These are phyloP conservation scores for Aspergillus brasiliensis DNA, from an alignment of 2,329 filamentous ascomycete species.

Conservation along the genomic window DNA sequence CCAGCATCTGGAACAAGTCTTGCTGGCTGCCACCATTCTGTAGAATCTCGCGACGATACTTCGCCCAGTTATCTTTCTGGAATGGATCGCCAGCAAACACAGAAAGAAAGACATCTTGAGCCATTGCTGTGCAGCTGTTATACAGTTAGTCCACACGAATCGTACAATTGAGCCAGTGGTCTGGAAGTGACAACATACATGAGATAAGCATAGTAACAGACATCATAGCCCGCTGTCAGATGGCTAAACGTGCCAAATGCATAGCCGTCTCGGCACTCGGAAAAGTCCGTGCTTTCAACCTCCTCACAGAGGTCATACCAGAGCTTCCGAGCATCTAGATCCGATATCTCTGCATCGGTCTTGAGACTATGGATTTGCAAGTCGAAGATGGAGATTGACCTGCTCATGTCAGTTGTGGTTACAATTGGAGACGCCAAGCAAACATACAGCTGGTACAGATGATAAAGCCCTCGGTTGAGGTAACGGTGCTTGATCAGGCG, in stretches of 20 bases:
- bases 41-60: background rate
- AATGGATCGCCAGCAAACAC: conserved; percentile 2
- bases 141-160: background rate
- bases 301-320: conserved; percentile 65
- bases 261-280: conserved; percentile 62
- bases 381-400: background rate
- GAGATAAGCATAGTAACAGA: conserved; percentile 72
- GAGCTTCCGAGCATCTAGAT: conserved; percentile 78
- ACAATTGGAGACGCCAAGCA: background rate
- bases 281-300: conserved; percentile 62
- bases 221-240: conserved; percentile 81
- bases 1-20: conserved; percentile 4
- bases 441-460: background rate
- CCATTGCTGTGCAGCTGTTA: conserved; percentile 71
- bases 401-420: background rate
- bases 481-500: conserved; percentile 70
- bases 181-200: conserved; percentile 37
- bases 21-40: background rate
- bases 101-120: conserved; percentile 75
- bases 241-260: conserved; percentile 58
- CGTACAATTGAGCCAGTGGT: background rate
- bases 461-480: conserved; percentile 43
- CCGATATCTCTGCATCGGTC: conserved; percentile 70
- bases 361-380: background rate
- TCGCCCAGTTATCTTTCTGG: background rate